Evolutionary conservation across 1,284 basidiomycete genomes (phyloP), one percentile per base, ranked within the genome.

Genomic region (Cutaneotrichosporon daszewskae): DNA sequence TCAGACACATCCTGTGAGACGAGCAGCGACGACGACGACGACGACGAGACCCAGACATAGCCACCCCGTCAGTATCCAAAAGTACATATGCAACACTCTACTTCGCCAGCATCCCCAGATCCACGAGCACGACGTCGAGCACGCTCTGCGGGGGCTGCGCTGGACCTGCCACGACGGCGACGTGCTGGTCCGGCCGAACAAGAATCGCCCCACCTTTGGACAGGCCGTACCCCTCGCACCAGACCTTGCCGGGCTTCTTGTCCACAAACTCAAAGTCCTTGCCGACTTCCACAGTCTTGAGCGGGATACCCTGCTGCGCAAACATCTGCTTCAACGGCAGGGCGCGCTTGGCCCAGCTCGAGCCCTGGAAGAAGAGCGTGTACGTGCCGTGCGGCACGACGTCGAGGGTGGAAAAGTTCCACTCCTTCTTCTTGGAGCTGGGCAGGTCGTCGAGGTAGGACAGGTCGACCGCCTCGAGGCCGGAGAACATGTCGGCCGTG

Each of bases 151-250:
- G 32, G 16, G 17, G 29, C 24, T 27, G 24, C 7, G 7, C 11
- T 16, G 17, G 10, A 3, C 24, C 31, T 7, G 40, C 19, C 19
- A 51, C 35, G 20, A 33, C 41, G 34, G 43, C 43, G 25, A 57
- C 23, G 39, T 57, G 54, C 52, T 57, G 54, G 39, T 57, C 54
- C 2, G 54, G 54, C 1, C 54, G 40, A 14, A 54, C 42, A 10
- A 57, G 42, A 3, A 54, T 36, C 2, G 47, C 51, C 13, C 37
- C 44, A 13, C 37, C 33, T 36, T 43, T 40, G 25, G 29, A 16
- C 22, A 57, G 26, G 6, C 49, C 49, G 38, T 48, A 54, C 8
- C 46, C 46, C 13, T 49, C 43, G 14, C n/a, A 17, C 54, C 54
- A 57, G 9, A 20, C 32, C 40, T 49, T 43, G 20, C 49, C 49